phyloP scores from a whole-genome alignment of 257 asterid genomes.

The Solanum sejunctum region DNA sequence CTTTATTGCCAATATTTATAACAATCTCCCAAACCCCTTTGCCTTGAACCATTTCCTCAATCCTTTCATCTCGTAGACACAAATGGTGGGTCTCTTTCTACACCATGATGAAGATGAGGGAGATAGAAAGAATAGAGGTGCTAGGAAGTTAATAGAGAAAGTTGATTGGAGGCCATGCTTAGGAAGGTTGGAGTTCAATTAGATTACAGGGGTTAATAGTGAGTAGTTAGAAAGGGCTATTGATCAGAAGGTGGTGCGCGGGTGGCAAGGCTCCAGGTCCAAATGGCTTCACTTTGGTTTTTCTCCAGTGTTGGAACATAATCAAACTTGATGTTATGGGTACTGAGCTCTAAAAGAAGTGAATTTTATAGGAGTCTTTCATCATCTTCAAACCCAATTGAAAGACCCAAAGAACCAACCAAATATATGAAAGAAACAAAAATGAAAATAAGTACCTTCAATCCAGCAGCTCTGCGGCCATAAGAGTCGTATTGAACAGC shows the following conservation, averaged over 20 bases:
- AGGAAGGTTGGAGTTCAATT: not conserved
- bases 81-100: not conserved
- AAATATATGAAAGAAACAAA: too few species aligned
- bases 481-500: conserved; percentile 57
- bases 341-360: not conserved
- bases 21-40: not conserved
- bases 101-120: not conserved
- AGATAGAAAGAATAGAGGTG: not conserved
- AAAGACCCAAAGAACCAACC: too few species aligned
- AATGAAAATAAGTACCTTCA: conserved; percentile 35
- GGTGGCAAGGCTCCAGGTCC: not conserved
- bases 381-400: too few species aligned
- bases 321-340: not conserved
- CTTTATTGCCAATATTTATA: not conserved
- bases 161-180: not conserved
- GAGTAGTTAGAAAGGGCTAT: not conserved
- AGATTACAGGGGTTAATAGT: not conserved
- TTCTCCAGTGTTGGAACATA: not conserved
- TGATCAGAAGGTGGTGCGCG: not conserved
- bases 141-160: not conserved
- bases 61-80: not conserved
- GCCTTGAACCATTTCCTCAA: not conserved
- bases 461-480: conserved; percentile 69
- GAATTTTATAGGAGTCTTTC: too few species aligned
- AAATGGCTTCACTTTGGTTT: not conserved